Evolutionary conservation across 768 basidiomycete species (phyloP).

Genomic region (Stropharia rugosoannulata): DNA sequence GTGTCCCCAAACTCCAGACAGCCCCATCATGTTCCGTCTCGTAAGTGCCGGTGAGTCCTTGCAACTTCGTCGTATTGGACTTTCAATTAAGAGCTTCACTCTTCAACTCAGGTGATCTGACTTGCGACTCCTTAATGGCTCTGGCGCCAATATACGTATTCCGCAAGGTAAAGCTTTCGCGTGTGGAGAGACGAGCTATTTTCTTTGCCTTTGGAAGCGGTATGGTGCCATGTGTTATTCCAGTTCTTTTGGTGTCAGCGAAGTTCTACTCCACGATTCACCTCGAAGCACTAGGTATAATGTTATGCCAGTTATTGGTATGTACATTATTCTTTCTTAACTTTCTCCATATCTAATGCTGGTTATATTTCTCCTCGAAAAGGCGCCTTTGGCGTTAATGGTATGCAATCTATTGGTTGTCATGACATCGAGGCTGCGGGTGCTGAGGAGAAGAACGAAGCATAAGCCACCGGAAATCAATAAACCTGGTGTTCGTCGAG

Average conservation of each 20-base stretch:
- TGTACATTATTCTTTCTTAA: not conserved
- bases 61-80: not conserved
- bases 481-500: not conserved
- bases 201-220: not conserved
- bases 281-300: no score
- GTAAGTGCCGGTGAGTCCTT: not conserved
- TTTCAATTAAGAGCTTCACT: not conserved
- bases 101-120: not conserved
- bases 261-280: no score
- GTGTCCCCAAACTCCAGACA: no score
- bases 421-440: not conserved
- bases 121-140: not conserved
- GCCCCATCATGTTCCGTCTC: not conserved
- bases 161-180: not conserved
- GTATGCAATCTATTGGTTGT: not conserved
- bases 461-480: not conserved
- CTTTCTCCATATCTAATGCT: not conserved
- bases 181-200: not conserved
- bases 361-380: not conserved
- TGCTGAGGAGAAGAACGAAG: not conserved
- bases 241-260: not conserved
- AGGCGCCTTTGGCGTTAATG: not conserved
- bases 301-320: no score
- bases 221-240: not conserved
- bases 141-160: not conserved